A percentile compares a stretch with the other conserved stretches of the same genome.
These are phyloP conservation scores for Trichoderma atroviride DNA, from an alignment of 2,329 filamentous ascomycete species.

Conservation along the genomic window DNA sequence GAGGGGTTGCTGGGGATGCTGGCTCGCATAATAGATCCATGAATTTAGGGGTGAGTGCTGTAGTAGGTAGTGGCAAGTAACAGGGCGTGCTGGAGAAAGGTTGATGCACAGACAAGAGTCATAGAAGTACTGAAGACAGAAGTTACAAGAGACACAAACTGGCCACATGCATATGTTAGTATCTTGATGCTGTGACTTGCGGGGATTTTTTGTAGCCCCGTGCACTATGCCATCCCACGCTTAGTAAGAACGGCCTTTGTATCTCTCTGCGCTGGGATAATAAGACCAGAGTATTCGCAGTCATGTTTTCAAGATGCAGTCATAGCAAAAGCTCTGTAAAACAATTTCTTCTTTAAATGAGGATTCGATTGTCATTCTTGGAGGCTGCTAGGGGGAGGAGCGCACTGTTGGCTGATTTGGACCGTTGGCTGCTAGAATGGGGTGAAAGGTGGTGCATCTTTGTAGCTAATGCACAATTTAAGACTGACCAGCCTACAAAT, in stretches of 20 bases:
- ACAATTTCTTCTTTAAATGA: not conserved
- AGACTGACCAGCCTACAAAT: not conserved
- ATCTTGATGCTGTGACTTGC: not conserved
- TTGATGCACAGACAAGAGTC: not conserved
- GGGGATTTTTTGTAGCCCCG: not conserved
- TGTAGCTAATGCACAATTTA: not conserved
- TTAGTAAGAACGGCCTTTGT: not conserved
- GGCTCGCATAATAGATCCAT: constrained; percentile 34
- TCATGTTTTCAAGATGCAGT: not conserved
- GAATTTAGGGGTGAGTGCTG: not conserved
- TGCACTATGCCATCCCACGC: not conserved
- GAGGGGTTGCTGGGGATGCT: constrained; percentile 27
- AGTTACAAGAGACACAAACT: not conserved
- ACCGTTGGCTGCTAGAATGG: not conserved
- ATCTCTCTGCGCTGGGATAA: not conserved
- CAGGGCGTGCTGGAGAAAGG: not conserved
- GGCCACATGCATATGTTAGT: not conserved
- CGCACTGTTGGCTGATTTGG: not conserved
- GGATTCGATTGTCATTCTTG: fast-evolving
- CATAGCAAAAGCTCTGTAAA: not conserved
- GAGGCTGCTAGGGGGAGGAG: not conserved
- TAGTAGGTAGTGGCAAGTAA: not conserved
- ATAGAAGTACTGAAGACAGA: not conserved
- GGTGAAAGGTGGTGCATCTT: not conserved
- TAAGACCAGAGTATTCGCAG: not conserved